phyloP scores from a whole-genome alignment of 768 basidiomycete species.

The Russula lepida region DNA sequence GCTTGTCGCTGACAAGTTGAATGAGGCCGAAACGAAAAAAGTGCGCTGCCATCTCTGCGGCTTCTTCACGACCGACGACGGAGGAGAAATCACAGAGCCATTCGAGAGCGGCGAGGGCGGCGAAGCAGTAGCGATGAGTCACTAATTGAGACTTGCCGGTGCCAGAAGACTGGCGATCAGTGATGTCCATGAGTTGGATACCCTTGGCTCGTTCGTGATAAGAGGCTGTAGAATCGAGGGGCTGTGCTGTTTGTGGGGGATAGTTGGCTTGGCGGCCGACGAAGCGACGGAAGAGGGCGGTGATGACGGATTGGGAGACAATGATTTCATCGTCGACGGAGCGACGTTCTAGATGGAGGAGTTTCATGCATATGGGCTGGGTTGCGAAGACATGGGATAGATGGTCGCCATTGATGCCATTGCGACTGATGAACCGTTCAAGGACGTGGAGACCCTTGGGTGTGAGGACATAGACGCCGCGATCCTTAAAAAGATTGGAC shows the following conservation, averaged over 20 bases:
- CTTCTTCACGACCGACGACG: conserved; percentile 91
- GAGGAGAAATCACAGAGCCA: conserved; percentile 99
- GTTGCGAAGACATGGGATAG: conserved; percentile 81
- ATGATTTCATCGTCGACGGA: conserved; percentile 95
- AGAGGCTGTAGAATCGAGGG: conserved; percentile 54
- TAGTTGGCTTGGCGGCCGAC: conserved; percentile 84
- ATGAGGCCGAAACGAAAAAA: conserved; percentile 95
- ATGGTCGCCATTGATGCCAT: conserved; percentile 94
- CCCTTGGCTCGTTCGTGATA: conserved; percentile 78
- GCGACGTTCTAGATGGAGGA: conserved; percentile 92
- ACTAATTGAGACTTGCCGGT: conserved; percentile 40
- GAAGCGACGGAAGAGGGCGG: conserved; percentile 93
- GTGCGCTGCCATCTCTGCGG: conserved; percentile 95
- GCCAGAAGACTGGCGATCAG: conserved; percentile 46
- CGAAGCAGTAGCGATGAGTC: conserved; percentile 66
- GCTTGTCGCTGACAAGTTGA: conserved; percentile 79
- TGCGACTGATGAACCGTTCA: conserved; percentile 99
- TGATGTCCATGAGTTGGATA: conserved; percentile 59
- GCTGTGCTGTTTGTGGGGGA: conserved; percentile 38
- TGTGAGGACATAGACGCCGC: conserved; percentile 91
- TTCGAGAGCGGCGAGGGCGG: conserved; percentile 81
- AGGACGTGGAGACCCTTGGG: conserved; percentile 98
- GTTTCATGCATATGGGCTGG: conserved; percentile 95
- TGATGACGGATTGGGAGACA: conserved; percentile 88
- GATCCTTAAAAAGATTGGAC: conserved; percentile 91